phyloP scores from a whole-genome alignment of 495 filamentous ascomycete genomes.

The Friedmanniomyces simplex region DNA sequence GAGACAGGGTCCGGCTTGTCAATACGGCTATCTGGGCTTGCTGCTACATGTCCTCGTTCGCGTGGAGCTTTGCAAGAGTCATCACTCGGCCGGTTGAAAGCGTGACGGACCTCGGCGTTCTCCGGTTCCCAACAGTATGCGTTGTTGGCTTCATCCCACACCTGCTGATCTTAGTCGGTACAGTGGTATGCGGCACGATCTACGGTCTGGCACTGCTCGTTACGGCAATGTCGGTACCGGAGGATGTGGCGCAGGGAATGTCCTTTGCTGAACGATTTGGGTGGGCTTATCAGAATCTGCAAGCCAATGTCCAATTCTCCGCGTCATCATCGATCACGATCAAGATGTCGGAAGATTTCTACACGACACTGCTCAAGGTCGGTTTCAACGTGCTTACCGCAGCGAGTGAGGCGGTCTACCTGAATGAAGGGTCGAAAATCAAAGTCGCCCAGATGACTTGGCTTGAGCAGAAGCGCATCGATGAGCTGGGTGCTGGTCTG shows the following conservation, averaged over 20 bases:
- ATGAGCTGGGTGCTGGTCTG: conserved; percentile 16
- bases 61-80: conserved; percentile 48
- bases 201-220: conserved; percentile 67
- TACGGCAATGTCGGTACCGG: conserved; percentile 59
- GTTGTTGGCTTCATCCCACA: conserved; percentile 94
- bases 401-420: conserved; percentile 88
- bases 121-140: conserved; percentile 86
- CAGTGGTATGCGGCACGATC: conserved; percentile 59
- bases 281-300: conserved; percentile 75
- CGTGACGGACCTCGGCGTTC: conserved; percentile 34
- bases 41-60: conserved; percentile 72
- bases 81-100: conserved; percentile 16
- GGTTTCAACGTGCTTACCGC: conserved; percentile 83
- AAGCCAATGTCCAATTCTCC: conserved; percentile 75
- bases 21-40: conserved; percentile 84
- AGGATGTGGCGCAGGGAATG: conserved; percentile 26
- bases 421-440: conserved; percentile 78
- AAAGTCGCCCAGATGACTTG: conserved; percentile 71
- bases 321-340: conserved; percentile 51
- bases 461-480: conserved; percentile 73
- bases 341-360: conserved; percentile 84
- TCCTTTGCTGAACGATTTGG: conserved; percentile 47
- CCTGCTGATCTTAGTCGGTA: conserved; percentile 68
- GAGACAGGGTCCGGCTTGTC: conserved; percentile 64
- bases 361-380: conserved; percentile 72